phyloP scores from a whole-genome alignment of 1,284 basidiomycete species.

The Rhodotorula sp. region DNA sequence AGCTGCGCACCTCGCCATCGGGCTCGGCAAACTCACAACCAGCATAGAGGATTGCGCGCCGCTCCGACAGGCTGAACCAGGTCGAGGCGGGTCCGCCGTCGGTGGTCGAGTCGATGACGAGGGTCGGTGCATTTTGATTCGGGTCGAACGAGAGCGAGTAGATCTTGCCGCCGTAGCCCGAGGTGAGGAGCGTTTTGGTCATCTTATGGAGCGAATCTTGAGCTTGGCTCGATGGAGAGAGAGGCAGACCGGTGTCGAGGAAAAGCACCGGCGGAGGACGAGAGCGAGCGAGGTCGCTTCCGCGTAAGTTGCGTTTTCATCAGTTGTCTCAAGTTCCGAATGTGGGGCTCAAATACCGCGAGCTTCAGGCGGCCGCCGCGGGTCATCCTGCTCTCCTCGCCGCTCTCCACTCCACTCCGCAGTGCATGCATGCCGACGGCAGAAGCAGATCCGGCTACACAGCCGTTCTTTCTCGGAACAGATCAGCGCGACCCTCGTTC shows the following conservation, averaged over 20 bases:
- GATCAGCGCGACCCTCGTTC: too few relatives aligned
- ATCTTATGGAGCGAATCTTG: not conserved
- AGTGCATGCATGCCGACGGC: too few relatives aligned
- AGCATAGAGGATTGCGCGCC: slow-evolving; percentile 26
- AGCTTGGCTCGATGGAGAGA: not conserved
- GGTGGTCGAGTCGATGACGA: slow-evolving; percentile 3
- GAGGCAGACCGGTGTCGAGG: too few relatives aligned
- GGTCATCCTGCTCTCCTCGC: too few relatives aligned
- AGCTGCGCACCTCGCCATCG: slow-evolving; percentile 12
- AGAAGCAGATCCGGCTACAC: too few relatives aligned
- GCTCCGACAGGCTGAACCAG: slow-evolving; percentile 18
- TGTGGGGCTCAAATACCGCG: too few relatives aligned
- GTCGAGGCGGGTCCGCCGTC: slow-evolving; percentile 28
- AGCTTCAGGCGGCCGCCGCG: too few relatives aligned
- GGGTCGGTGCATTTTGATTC: not conserved
- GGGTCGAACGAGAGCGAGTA: slow-evolving; percentile 26
- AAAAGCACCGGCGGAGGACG: not conserved
- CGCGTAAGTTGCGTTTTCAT: not conserved
- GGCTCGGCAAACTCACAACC: slow-evolving; percentile 31
- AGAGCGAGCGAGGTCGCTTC: not conserved
- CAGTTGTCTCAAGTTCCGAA: not conserved
- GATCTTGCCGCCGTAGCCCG: slow-evolving; percentile 31
- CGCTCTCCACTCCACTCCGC: too few relatives aligned
- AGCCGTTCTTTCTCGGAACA: too few relatives aligned
- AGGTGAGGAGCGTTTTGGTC: slow-evolving; percentile 10